phyloP scores from a whole-genome alignment of 2,329 filamentous ascomycete genomes.

The Ilyonectria robusta region DNA sequence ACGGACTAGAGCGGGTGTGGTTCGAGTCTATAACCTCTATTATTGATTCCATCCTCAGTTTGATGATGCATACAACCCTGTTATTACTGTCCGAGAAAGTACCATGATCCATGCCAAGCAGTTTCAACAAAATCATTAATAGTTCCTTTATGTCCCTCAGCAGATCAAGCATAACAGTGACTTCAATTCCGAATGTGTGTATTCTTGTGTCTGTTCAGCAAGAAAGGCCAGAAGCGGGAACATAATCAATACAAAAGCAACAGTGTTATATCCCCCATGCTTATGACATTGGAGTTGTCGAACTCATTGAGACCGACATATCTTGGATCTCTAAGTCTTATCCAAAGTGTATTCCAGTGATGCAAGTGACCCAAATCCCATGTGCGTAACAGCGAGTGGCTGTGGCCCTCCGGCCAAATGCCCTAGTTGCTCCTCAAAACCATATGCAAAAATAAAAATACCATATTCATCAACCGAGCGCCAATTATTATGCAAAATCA shows the following conservation, averaged over 20 bases:
- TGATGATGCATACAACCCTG: neutral
- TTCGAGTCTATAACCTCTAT: neutral
- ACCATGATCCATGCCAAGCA: neutral
- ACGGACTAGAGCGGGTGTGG: neutral
- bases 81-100: neutral
- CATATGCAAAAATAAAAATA: neutral
- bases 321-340: neutral
- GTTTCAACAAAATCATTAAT: neutral
- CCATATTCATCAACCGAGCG: conserved; percentile 13
- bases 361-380: neutral
- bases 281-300: neutral
- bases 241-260: no score
- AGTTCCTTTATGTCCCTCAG: neutral
- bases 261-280: neutral
- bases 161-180: neutral
- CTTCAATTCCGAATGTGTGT: neutral
- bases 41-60: neutral
- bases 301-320: neutral
- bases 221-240: neutral
- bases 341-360: neutral
- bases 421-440: no score
- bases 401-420: neutral
- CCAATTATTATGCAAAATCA: conserved; percentile 30
- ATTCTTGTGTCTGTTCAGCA: neutral
- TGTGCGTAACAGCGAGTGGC: neutral